Evolutionary conservation across 129 eudicot genomes (phyloP).

Genomic region (Apium graveolens): DNA sequence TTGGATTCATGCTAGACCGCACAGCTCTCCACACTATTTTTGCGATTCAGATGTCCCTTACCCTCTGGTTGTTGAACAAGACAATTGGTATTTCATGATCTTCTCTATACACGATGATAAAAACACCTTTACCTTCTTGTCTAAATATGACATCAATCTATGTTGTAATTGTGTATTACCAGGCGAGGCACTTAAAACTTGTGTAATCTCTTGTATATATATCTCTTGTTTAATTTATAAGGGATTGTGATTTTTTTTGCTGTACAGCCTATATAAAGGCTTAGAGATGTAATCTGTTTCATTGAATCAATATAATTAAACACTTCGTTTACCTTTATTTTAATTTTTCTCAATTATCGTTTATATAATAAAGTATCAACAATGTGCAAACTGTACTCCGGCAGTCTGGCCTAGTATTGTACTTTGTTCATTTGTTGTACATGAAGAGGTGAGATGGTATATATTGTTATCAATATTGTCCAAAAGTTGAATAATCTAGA

Average conservation of each 20-base stretch:
- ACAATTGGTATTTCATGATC: constrained; percentile 55
- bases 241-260: too few species aligned
- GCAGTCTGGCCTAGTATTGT: not conserved
- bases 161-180: not conserved
- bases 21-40: constrained; percentile 58
- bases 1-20: constrained; percentile 80
- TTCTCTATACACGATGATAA: not conserved
- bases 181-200: not conserved
- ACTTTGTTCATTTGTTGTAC: not conserved
- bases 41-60: constrained; percentile 59
- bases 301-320: too few species aligned
- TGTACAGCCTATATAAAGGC: too few species aligned
- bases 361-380: too few species aligned
- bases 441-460: not conserved
- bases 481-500: not conserved
- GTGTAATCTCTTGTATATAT: not conserved
- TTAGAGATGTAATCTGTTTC: too few species aligned
- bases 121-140: not conserved
- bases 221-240: too few species aligned
- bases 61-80: constrained; percentile 70
- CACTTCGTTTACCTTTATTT: too few species aligned
- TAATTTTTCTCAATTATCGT: too few species aligned
- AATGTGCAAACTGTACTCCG: not conserved
- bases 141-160: not conserved
- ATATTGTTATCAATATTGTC: not conserved